A percentile compares a stretch with the other conserved stretches of the same genome.
phyloP scores from a whole-genome alignment of 1,284 basidiomycete species.

The Kwoniella shivajii region DNA sequence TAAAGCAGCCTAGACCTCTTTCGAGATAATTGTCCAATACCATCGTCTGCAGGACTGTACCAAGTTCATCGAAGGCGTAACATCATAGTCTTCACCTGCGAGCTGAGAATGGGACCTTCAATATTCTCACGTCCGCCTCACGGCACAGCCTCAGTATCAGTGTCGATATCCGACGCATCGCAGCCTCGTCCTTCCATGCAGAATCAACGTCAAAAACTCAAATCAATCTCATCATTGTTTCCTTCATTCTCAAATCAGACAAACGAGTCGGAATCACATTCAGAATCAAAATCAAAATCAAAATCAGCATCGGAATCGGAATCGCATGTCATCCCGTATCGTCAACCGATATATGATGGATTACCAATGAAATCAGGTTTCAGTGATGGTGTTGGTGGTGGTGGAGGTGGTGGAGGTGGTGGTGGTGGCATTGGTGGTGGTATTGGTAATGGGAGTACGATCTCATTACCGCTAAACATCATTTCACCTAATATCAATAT shows the following conservation, averaged over 20 bases:
- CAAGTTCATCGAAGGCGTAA: too few relatives aligned
- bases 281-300: too few relatives aligned
- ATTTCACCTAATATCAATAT: neutral
- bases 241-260: slow-evolving; percentile 6
- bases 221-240: slow-evolving; percentile 19
- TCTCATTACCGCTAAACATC: neutral
- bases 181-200: neutral
- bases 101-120: slow-evolving; percentile 11
- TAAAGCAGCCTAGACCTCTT: too few relatives aligned
- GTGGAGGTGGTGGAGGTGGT: too few relatives aligned
- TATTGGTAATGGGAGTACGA: neutral
- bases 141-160: neutral
- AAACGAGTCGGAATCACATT: too few relatives aligned
- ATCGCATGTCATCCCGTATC: slow-evolving; percentile 9
- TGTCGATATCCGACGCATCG: neutral
- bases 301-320: neutral
- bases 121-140: slow-evolving; percentile 12
- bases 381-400: too few relatives aligned
- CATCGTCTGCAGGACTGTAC: neutral
- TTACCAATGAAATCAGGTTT: too few relatives aligned
- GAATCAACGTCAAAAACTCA: slow-evolving; percentile 13
- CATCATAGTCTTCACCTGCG: neutral
- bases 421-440: neutral
- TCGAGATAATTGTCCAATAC: neutral
- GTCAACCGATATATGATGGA: slow-evolving; percentile 2